Base-by-base conservation (phyloP, 202 grass and related monocot genomes). In the Alloteropsis angusta region DNA sequence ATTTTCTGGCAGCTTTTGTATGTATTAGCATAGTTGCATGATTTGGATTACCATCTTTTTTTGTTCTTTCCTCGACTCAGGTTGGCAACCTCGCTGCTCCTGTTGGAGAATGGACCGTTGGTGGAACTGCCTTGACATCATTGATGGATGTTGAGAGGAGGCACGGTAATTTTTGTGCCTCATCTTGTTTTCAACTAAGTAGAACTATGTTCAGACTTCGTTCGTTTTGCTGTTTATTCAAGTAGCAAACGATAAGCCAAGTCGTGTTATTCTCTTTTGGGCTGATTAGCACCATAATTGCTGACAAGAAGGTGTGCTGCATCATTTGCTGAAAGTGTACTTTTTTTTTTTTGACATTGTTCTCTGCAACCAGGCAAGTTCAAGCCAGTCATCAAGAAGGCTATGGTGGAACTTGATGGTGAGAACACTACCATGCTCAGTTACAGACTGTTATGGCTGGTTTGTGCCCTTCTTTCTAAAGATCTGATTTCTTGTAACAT, bases 391-490 rank as follows among this genome's bases (percentile, higher is more conserved):
- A 96, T 99, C 73, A 99, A 99, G 88, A 99, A 99, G 86, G 96
- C 96, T 62, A 99, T 99, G 96, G 96, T 99, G 41, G 96, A 99
- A 77, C 96, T 99, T 87, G 92, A 99, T 47, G 96, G 96, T 99
- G 86, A 77, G 5, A 39, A 50, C 60, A 49, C 36, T 70, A 76
- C 7, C 52, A 74, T 44, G 56, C 64, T 73, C 5, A 0, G 38
- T 38, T 28, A 36, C 16, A 41, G 52, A 60, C n/a, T 9, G 17
- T 16, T 47, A 59, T 14, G 23, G 2, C 0, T 14, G 2, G 5
- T 25, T 21, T 23, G 42, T 30, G 9, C 19, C 12, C 16, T 22
- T 14, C n/a, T 9, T 18, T 23, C 12, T 56, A 4, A 0, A 3
- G 69, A 26, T 44, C 70, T 82, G 13, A 78, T 61, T 44, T 73